Evolutionary conservation across 495 filamentous ascomycete species (phyloP).

Genomic region (Bombardia bombarda): DNA sequence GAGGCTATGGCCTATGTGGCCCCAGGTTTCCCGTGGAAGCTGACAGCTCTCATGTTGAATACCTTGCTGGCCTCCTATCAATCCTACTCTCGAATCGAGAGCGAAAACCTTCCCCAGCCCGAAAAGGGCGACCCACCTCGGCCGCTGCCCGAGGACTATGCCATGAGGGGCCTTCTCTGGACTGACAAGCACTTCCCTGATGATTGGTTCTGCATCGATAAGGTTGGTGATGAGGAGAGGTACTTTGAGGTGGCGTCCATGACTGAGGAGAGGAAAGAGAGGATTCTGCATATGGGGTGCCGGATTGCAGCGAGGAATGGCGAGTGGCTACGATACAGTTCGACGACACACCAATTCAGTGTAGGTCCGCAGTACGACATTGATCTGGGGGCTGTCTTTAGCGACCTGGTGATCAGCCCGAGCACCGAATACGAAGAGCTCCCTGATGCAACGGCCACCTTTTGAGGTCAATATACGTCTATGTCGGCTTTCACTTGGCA

Average conservation of each 20-base stretch:
- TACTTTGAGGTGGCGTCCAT: slow-evolving; percentile 61
- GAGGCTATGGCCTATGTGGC: slow-evolving; percentile 38
- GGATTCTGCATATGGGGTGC: slow-evolving; percentile 67
- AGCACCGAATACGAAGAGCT: slow-evolving; percentile 19
- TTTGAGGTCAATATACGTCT: neutral
- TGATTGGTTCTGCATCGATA: slow-evolving; percentile 59
- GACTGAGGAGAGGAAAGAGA: slow-evolving; percentile 54
- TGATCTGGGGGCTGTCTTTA: slow-evolving; percentile 11
- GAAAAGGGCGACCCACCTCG: slow-evolving; percentile 38
- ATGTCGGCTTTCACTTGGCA: neutral
- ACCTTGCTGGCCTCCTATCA: slow-evolving; percentile 41
- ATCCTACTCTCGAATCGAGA: slow-evolving; percentile 39
- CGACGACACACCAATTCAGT: slow-evolving; percentile 22
- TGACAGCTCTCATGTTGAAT: slow-evolving; percentile 59
- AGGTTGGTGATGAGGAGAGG: slow-evolving; percentile 70
- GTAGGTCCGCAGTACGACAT: slow-evolving; percentile 21
- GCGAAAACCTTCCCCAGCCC: slow-evolving; percentile 42
- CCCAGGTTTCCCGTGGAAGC: slow-evolving; percentile 55
- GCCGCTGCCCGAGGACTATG: slow-evolving; percentile 81
- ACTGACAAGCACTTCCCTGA: slow-evolving; percentile 59
- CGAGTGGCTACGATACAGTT: slow-evolving; percentile 30
- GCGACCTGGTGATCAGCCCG: neutral
- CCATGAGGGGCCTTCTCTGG: slow-evolving; percentile 70
- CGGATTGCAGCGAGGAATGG: slow-evolving; percentile 39
- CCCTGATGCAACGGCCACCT: slow-evolving; percentile 12